Evolutionary conservation across 169 alveolate species (phyloP), one percentile per base, ranked within the genome.

Genomic region (Toxoplasma gondii): DNA sequence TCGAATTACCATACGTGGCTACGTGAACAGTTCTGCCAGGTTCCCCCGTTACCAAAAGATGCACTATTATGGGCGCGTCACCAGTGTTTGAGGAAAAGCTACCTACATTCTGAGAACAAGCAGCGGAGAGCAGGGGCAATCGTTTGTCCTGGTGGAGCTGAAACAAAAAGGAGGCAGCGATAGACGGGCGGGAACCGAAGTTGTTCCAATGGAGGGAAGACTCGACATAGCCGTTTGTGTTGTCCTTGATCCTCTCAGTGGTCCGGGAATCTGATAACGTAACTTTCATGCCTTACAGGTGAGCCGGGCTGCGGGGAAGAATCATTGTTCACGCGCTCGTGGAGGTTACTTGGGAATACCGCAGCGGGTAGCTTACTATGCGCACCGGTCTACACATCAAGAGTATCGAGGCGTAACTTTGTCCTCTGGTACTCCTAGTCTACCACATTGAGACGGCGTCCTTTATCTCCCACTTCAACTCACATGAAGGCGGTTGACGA

Each of bases 111-210:
- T 41, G 86, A 78, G 43, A 78, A 78, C 22, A 78, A 17, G 22
- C 12, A 41, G 22, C 86, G 86, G 45, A 78, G 86, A 31, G 16
- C 86, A n/a, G 44, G 44, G 45, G 86, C 12, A 31, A 78, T n/a
- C 49, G 86, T 78, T 78, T 78, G 86, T 16, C 86, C 86, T n/a
- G 86, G 49, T 16, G 86, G 86, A 19, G 86, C 86, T 78, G 86
- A 36, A 69, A 38, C 49, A 36, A 10, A 78, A 78, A 10, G 86
- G 22, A 78, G 82, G 17, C 39, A 69, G 34, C 82, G 82, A 22
- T 22, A 69, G 34, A 31, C 43, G 19, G 5, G 82, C 34, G 19
- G 38, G 16, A 69, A 69, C 82, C 5, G 82, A 17, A 5, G 38
- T 31, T 31, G 43, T 31, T 22, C 5, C 16, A 34, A 17, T 69